Base-by-base conservation (phyloP, 176 grass and related monocot species). In the Eleusine indica region DNA sequence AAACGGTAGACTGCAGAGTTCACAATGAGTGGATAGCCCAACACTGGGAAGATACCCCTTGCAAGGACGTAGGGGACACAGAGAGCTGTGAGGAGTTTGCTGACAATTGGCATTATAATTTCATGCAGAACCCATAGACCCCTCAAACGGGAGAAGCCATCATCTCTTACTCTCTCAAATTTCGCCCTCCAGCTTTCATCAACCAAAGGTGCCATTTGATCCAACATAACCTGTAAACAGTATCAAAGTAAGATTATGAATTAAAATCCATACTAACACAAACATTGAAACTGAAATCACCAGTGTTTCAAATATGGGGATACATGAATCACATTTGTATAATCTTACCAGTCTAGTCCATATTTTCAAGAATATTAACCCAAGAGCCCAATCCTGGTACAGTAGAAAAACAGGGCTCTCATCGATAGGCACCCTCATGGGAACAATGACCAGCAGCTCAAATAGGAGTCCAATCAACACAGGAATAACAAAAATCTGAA, bases 351-450 rank as follows among this genome's bases (percentile, higher is more conserved):
- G 84, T 71, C 97, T 85, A 58, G 97, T 99, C 91, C 97, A 94
- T 69, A 99, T 99, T 86, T 99, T 99, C 40, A 99, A 89, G 77
- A 96, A 96, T 83, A 99, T 99, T 54, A 99, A 61, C 9, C 97
- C 97, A 70, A 99, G 84, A 62, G 93, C 97, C 97, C 97, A 99
- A 85, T 99, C 97, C 83, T 99, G 97, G 70, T 99, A 99, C 68
- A 99, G 57, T 38, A 99, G 88, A 78, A 99, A 99, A 84, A 99
- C 89, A 0, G 91, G 91, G 86, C 93, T 99, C 88, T 99, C 93
- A 29, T 99, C 97, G 67, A 96, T 95, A 57, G 97, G 93, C 42
- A 99, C 97, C 80, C 97, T 94, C 89, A 96, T 94, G 15, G 97
- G 97, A n/a, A 99, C 97, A 70, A 96, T 95, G 58, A 99, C 91